Base-by-base conservation (phyloP, 495 filamentous ascomycete species). In the Penicillium salamii region DNA sequence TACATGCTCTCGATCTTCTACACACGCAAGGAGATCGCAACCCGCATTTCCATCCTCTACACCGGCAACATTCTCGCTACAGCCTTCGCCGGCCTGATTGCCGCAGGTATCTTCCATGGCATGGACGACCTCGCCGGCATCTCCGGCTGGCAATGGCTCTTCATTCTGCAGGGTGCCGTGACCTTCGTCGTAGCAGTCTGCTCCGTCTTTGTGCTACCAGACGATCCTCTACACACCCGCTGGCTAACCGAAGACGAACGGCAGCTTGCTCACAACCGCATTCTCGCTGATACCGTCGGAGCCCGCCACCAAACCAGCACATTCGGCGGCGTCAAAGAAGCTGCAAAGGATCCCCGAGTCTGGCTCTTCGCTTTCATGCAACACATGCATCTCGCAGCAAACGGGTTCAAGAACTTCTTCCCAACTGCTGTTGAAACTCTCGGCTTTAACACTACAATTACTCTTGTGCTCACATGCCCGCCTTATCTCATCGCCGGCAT, bases 81-180 rank as follows among this genome's bases (percentile, higher is more conserved):
- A 26, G 68, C 75, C 12, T 78, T 78, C 49, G 66, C 68, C 3
- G 76, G 76, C 13, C 63, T 79, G n/a, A 74, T 80, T 47, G 66
- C 71, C n/a, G 72, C 56, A 18, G 59, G 58, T 17, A 52, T 65
- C 38, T 57, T 59, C 28, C 32, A 53, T 20, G 49, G 55, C 3
- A 54, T 65, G 51, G 55, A 54, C 13, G 52, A 52, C 14, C 41
- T 54, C 2, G 62, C 74, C 19, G 81, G 79, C 37, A 87, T 87
- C 50, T 57, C 61, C 1, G 89, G 87, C 28, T 96, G 90, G 90
- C 75, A 87, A 41, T 95, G 90, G 90, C 76, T 80, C 42, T 79
- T 75, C 42, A 58, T 75, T 51, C 59, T 78, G 14, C 87, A 91
- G 65, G 90, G 90, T 15, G 43, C 69, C 2, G 65, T 89, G 9